Evolutionary conservation across 2,329 filamentous ascomycete genomes (phyloP), one percentile per base, ranked within the genome.

Genomic region (Penicillium sp.): DNA sequence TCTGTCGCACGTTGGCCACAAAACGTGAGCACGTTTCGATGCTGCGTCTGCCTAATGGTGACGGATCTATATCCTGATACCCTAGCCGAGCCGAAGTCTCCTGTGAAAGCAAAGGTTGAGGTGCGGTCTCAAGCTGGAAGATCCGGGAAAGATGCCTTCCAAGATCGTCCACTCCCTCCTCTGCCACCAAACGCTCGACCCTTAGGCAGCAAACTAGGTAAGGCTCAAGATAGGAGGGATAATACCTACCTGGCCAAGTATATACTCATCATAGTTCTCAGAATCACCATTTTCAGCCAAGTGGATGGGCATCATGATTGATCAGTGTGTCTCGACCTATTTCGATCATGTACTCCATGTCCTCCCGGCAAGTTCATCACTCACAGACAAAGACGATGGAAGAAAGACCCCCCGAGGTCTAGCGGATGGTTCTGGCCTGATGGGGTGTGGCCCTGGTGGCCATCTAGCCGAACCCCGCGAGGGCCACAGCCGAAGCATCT

Each of bases 41-140:
- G 90, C 67, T 86, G 86, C 37, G 85, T 88, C 46, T 95, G 90
- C 66, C 73, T 87, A 60, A 93, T 86, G 13, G 83, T 95, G 63
- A 95, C 94, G 64, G 89, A 95, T 64, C 68, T 95, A 45, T 75
- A 79, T 50, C 76, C 77, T 37, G 62, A 61, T 29, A 4, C 32
- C 1, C 13, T 28, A 5, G 54, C 49, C 18, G 64, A 66, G 18
- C 46, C 53, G 26, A 55, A 53, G 39, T 55, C 61, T 39, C 27
- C 49, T 33, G 44, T 38, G 34, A 48, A 43, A 37, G 48, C 57
- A 42, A 55, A 47, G 0, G n/a, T 35, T 25, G 36, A 49, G 33
- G 49, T 45, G 28, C 48, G 42, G 34, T 26, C 36, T 8, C 47
- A 40, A 36, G 42, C 41, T 18, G 40, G 38, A 26, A 45, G 43